Conservation (phyloP, 495 filamentous ascomycete genomes). For the Cercophora samala region DNA sequence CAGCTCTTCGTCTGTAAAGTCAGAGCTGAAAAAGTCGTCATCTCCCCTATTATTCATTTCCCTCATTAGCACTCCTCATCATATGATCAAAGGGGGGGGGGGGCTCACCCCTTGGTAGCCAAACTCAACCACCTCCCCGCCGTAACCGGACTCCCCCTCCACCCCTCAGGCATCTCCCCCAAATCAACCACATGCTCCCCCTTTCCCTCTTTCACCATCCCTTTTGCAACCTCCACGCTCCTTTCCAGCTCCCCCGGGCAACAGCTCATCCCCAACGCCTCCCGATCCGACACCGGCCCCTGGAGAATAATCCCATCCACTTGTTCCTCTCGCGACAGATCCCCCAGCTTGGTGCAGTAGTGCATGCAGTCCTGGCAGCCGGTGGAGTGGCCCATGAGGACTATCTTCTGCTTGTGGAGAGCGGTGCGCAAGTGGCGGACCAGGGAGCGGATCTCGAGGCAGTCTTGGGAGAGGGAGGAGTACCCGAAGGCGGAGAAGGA, state of each 20-base stretch:
- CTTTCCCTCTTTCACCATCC: conserved; percentile 50
- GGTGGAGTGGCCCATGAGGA: conserved; percentile 80
- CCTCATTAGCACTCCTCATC: too few species aligned
- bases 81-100: too few species aligned
- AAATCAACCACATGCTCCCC: conserved; percentile 57
- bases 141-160: conserved; percentile 53
- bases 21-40: conserved; percentile 88
- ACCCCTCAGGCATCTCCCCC: conserved; percentile 47
- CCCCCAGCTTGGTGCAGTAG: conserved; percentile 40
- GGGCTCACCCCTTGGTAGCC: conserved; percentile 50
- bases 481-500: conserved; percentile 74
- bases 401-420: conserved; percentile 56
- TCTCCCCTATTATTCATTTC: conserved; percentile 54
- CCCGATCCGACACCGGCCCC: conserved; percentile 75
- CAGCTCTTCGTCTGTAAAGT: conserved; percentile 60
- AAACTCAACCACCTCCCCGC: conserved; percentile 69
- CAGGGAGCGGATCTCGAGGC: conserved; percentile 64
- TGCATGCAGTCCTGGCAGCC: conserved; percentile 83
- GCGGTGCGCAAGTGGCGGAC: conserved; percentile 63
- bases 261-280: conserved; percentile 50
- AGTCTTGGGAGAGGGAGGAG: conserved; percentile 64
- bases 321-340: conserved; percentile 36
- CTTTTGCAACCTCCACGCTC: conserved; percentile 51
- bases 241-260: conserved; percentile 46
- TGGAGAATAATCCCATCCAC: conserved; percentile 83